Base-by-base conservation (phyloP, 495 filamentous ascomycete species). In the Immersiella caudata region DNA sequence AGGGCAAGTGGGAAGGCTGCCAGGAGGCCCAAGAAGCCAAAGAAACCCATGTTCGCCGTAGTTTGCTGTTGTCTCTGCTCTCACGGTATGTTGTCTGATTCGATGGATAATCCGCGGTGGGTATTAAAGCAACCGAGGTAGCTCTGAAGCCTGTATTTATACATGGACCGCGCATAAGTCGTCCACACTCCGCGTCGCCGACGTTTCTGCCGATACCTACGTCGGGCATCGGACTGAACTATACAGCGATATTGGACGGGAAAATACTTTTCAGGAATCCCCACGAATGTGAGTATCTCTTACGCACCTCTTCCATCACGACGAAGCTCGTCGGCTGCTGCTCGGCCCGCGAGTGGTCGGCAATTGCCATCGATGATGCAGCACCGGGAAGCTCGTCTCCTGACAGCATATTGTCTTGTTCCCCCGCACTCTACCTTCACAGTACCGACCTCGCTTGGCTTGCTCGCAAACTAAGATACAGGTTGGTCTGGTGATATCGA, bases 401-500 rank as follows among this genome's bases (percentile, higher is more conserved):
- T n/a, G n/a, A n/a, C n/a, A n/a, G n/a, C n/a, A 60, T 60, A 60
- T 60, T 60, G n/a, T n/a, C 27, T n/a, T n/a, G 26, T 40, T 8
- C 40, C 60, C 60, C 60, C 60, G 60, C 60, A 62, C 60, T 62
- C 16, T 21, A 50, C 20, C 35, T 33, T 36, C 4, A 33, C 29
- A 33, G 29, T 24, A 26, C 20, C 26, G 12, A 60, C 26, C 25
- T 60, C 57, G 57, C 26, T 60, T 60, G 29, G 57, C 26, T 60
- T 60, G 20, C 29, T 21, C 6, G 24, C 21, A 29, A 33, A 35
- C 11, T 21, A 60, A 24, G 12, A n/a, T 35, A 14, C 9, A 60
- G 57, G 29, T 36, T 11, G 20, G 57, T 60, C n/a, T 11, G 52
- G 52, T n/a, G 12, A n/a, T n/a, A n/a, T 14, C 29, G 12, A 20